Base-by-base conservation (phyloP, 352 stramenopile species). In the Pythium dissotocum region DNA sequence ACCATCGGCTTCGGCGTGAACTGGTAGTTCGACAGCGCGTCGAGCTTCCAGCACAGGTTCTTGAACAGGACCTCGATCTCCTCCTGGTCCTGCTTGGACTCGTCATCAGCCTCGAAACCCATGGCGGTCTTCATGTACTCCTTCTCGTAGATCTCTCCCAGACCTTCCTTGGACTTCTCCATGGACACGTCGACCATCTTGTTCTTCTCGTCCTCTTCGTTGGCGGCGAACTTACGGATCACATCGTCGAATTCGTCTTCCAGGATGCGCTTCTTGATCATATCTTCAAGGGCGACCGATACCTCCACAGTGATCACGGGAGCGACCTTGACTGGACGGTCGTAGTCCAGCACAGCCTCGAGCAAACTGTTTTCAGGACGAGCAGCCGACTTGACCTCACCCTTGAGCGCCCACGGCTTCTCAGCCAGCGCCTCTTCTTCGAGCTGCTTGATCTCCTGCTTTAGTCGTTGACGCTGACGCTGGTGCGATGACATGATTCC, bases 201-300 rank as follows among this genome's bases (percentile, higher is more conserved):
- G 10, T 88, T 85, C 72, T 95, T 91, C 66, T 80, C 66, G 57
- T 85, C 82, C 55, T 81, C 67, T 65, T 95, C 85, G 62, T 94
- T 93, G 12, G 76, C 75, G 28, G 80, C 87, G 61, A 94, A 90
- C 66, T 97, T 91, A 61, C 93, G 93, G 60, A 98, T 83, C 18
- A 98, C 92, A 73, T 98, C 93, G 77, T 98, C 92, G 76, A 93
- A 98, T 74, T 98, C 87, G 65, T 98, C 93, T n/a, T 97, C 92
- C 44, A 98, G 49, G 61, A 98, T 98, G 42, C 95, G 86, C 72
- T 94, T 91, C 67, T 98, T 98, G 72, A 98, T 98, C 70, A 98
- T 88, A 38, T 98, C 91, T 72, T 98, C 95, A 12, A 98, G 79
- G 13, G 85, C 88, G 12, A 93, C 82, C 4, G 95, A 98, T 33